Evolutionary conservation across 2,329 filamentous ascomycete species (phyloP).

Genomic region (Trichoderma sp.): DNA sequence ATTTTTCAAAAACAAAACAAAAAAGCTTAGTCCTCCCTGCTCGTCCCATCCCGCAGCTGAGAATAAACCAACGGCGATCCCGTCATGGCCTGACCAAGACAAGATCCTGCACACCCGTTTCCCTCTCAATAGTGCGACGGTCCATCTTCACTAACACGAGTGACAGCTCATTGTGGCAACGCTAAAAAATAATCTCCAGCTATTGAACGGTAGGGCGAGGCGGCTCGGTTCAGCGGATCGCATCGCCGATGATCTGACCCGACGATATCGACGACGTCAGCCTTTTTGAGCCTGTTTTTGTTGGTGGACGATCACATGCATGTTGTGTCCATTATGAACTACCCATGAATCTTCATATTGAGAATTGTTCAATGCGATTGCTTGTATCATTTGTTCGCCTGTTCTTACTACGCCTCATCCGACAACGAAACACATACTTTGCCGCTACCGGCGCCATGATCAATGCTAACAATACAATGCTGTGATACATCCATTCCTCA

Average conservation of each 20-base stretch:
- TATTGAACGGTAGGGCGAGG: neutral
- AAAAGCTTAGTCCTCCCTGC: neutral
- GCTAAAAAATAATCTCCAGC: neutral
- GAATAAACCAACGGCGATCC: neutral
- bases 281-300: neutral
- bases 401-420: neutral
- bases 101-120: neutral
- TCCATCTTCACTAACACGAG: neutral
- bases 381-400: neutral
- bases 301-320: neutral
- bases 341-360: neutral
- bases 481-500: neutral
- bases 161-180: conserved; percentile 17
- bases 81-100: neutral
- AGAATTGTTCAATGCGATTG: neutral
- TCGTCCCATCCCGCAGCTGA: neutral
- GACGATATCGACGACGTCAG: neutral
- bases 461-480: neutral
- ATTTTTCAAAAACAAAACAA: neutral
- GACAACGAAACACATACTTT: neutral
- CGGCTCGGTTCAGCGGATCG: conserved; percentile 5
- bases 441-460: neutral
- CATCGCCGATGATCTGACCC: conserved; percentile 30
- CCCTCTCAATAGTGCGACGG: neutral
- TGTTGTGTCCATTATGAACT: neutral